These are phyloP conservation scores for Aspergillus sp. DNA, from an alignment of 2,329 filamentous ascomycete genomes.

Conservation along the genomic window DNA sequence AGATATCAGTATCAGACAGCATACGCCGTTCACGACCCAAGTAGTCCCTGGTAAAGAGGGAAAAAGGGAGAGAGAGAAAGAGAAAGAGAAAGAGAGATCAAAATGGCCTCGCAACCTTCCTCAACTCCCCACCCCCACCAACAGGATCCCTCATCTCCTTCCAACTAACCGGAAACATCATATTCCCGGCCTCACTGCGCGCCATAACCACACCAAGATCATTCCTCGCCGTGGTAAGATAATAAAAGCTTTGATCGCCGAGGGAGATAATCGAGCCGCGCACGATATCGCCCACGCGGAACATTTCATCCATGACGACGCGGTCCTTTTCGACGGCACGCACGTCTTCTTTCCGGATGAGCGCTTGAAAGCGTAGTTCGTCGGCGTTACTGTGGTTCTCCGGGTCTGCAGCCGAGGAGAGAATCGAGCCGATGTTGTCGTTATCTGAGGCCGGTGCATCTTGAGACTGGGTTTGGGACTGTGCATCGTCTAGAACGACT, in stretches of 20 bases:
- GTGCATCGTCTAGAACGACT: constrained; percentile 56
- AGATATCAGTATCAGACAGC: no score
- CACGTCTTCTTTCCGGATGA: constrained; percentile 84
- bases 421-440: constrained; percentile 30
- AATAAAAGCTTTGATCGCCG: constrained; percentile 91
- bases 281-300: constrained; percentile 87
- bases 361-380: constrained; percentile 64
- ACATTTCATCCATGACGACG: constrained; percentile 82
- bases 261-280: constrained; percentile 79
- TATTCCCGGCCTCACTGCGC: constrained; percentile 74
- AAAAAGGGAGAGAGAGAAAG: no score
- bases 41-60: no score
- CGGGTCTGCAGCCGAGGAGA: constrained; percentile 31
- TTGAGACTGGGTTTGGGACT: constrained; percentile 13
- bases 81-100: constrained; percentile 37
- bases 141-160: constrained; percentile 83
- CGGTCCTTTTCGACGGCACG: constrained; percentile 93
- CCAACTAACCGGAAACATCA: constrained; percentile 92
- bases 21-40: no score
- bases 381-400: constrained; percentile 47
- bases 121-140: constrained; percentile 64
- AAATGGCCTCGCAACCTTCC: constrained; percentile 92
- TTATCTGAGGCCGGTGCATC: constrained; percentile 23
- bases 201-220: constrained; percentile 92
- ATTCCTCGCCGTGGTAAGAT: constrained; percentile 84